Base-by-base conservation (phyloP, 2,329 filamentous ascomycete genomes). In the Cadophora sp. region DNA sequence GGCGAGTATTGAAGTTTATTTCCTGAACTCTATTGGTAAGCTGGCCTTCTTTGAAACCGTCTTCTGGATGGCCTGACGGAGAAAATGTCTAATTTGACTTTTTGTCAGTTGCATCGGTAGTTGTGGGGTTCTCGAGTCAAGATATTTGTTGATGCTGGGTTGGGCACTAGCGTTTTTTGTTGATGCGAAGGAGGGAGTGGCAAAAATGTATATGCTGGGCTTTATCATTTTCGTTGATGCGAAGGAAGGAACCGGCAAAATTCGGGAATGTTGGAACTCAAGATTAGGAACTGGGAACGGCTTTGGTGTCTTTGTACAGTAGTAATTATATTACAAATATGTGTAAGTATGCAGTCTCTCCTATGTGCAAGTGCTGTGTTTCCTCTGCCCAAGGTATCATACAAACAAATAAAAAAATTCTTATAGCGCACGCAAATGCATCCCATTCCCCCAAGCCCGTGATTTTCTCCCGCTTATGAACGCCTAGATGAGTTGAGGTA, bases 301-400 rank as follows among this genome's bases (percentile, higher is more conserved):
- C 7, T 47, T 16, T 60, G 16, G 36, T 30, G 9, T 13, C 16
- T 48, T 47, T 60, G 58, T 60, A 60, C 39, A 60, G 58, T 47
- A 33, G 58, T 60, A 33, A 60, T 60, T 33, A 60, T 60, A 60
- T 60, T 60, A 60, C 58, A 60, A 48, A 48, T 60, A 60, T 48
- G 27, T 60, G 27, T 60, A 60, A 33, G 20, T 60, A 47, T 24
- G 14, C 5, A 43, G 56, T 60, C 14, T 47, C 24, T 30, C 41
- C 43, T 60, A 47, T 60, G 18, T 60, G 41, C 58, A 48, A 60
- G 58, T 60, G 39, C 39, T 60, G 58, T 33, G 22, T 45, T 45
- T 48, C 58, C 58, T 33, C 6, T 60, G 58, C 41, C 41, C 58
- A 60, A 45, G 58, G 43, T 60, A 60, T 60, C 43, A 56, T 60